Evolutionary conservation across 352 stramenopile genomes (phyloP).

Genomic region (Pythium sukuiense): DNA sequence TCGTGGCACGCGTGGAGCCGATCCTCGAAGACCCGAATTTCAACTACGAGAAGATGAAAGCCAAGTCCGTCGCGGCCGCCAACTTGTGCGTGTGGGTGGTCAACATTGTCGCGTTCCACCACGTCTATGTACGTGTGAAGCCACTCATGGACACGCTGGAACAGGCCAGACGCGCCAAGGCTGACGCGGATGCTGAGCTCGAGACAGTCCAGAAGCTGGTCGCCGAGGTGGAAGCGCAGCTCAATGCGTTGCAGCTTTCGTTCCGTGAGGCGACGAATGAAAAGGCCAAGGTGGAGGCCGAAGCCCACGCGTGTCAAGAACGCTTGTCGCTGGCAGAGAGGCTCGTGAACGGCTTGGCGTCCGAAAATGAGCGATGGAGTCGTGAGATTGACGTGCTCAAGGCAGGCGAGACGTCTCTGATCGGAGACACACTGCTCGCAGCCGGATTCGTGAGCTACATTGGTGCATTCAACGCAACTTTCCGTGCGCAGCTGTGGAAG

Average conservation of each 20-base stretch:
- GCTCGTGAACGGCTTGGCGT: conserved; percentile 86
- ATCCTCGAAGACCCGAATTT: conserved; percentile 91
- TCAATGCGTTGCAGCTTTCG: conserved; percentile 74
- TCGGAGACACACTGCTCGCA: conserved; percentile 87
- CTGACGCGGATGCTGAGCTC: conserved; percentile 79
- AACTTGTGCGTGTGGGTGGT: conserved; percentile 94
- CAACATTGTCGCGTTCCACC: conserved; percentile 92
- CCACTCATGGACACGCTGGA: conserved; percentile 93
- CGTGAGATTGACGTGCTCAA: conserved; percentile 85
- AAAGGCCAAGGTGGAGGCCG: conserved; percentile 88
- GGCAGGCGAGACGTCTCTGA: conserved; percentile 66
- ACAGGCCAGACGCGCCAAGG: conserved; percentile 71
- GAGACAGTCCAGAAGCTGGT: conserved; percentile 81
- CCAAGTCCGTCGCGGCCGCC: conserved; percentile 87
- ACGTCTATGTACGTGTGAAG: conserved; percentile 94
- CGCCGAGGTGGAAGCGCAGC: conserved; percentile 76
- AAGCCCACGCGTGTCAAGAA: conserved; percentile 86
- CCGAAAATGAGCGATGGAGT: conserved; percentile 90
- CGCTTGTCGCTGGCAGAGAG: conserved; percentile 85
- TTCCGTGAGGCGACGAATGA: conserved; percentile 89
- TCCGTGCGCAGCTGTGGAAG: conserved; percentile 83
- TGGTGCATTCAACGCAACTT: conserved; percentile 87
- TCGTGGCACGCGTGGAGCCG: conserved; percentile 83
- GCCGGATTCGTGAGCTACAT: conserved; percentile 92
- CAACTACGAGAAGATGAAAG: conserved; percentile 94